Percentiles rank a stretch among this genome's conserved stretches.
phyloP scores from a whole-genome alignment of 345 rosid genomes.

The Erucastrum elatum region DNA sequence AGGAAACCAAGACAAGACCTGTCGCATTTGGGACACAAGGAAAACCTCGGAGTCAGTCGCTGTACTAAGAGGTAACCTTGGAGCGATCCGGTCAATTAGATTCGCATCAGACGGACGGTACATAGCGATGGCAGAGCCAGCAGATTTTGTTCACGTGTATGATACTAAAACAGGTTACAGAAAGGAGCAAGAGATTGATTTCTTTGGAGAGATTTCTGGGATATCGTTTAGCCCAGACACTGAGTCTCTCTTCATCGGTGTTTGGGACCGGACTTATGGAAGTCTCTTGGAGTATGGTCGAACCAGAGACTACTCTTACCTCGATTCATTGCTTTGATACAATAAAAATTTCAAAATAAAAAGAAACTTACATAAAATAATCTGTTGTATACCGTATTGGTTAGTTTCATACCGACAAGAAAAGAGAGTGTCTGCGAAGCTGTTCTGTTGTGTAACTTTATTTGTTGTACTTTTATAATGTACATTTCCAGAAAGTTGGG shows the following conservation, averaged over 20 bases:
- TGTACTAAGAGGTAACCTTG: slow-evolving; percentile 70
- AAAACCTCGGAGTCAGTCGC: slow-evolving; percentile 59
- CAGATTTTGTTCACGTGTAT: slow-evolving; percentile 78
- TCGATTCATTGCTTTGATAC: slow-evolving; percentile 55
- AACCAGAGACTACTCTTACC: slow-evolving; percentile 62
- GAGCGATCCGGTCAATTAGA: slow-evolving; percentile 72
- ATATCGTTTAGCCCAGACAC: slow-evolving; percentile 78
- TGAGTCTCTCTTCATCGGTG: slow-evolving; percentile 74
- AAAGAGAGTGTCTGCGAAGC: not conserved
- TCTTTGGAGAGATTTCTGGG: slow-evolving; percentile 86
- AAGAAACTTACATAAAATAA: not conserved
- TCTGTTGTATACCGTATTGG: slow-evolving; percentile 6
- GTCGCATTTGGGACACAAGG: slow-evolving; percentile 71
- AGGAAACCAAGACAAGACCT: slow-evolving; percentile 84
- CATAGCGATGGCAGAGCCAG: slow-evolving; percentile 83
- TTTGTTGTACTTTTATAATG: slow-evolving; percentile 23
- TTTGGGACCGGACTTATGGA: slow-evolving; percentile 86
- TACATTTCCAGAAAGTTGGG: slow-evolving; percentile 4
- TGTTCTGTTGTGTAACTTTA: slow-evolving; percentile 23
- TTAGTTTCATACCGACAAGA: slow-evolving; percentile 30
- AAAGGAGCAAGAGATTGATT: slow-evolving; percentile 79
- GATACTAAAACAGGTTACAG: slow-evolving; percentile 57
- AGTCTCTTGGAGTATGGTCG: slow-evolving; percentile 81
- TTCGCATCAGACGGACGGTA: slow-evolving; percentile 64
- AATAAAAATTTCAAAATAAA: not conserved